These are phyloP conservation scores for Candida dajiaensis DNA, from an alignment of 805 yeast species.

Conservation along the genomic window DNA sequence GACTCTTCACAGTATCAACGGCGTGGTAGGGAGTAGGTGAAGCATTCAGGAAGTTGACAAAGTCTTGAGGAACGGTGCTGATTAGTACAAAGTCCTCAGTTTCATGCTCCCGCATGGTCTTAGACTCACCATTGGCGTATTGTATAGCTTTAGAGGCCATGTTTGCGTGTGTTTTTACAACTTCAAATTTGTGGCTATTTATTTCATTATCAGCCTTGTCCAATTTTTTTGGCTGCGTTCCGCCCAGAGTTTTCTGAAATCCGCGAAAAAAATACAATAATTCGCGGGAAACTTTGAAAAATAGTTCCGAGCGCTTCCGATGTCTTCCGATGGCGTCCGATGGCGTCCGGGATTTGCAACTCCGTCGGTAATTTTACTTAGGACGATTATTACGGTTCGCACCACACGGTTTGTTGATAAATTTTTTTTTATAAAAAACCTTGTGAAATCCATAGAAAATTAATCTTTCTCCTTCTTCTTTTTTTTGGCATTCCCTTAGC, in stretches of 20 bases:
- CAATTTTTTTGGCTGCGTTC: too few species aligned
- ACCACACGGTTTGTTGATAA: neutral
- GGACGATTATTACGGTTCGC: neutral
- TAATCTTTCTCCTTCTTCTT: neutral
- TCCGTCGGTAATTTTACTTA: too few species aligned
- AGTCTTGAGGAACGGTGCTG: slow-evolving; percentile 34
- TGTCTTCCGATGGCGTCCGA: neutral
- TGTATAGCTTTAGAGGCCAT: slow-evolving; percentile 17
- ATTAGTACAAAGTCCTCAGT: slow-evolving; percentile 10
- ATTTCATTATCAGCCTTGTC: too few species aligned
- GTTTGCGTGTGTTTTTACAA: neutral
- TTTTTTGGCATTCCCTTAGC: slow-evolving; percentile 2
- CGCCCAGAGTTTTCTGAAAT: too few species aligned
- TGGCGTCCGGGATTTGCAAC: too few species aligned
- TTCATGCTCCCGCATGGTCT: neutral
- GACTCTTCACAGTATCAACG: slow-evolving; percentile 57
- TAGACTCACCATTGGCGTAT: slow-evolving; percentile 23
- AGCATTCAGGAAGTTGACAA: slow-evolving; percentile 69
- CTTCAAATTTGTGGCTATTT: too few species aligned
- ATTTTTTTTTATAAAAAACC: neutral
- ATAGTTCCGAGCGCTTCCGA: neutral
- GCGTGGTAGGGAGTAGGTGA: slow-evolving; percentile 97
- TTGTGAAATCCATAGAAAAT: neutral
- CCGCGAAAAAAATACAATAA: too few species aligned
- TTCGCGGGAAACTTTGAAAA: too few species aligned